Conservation (phyloP, 2,329 filamentous ascomycete genomes). For the Ophiostoma pallidulum region DNA sequence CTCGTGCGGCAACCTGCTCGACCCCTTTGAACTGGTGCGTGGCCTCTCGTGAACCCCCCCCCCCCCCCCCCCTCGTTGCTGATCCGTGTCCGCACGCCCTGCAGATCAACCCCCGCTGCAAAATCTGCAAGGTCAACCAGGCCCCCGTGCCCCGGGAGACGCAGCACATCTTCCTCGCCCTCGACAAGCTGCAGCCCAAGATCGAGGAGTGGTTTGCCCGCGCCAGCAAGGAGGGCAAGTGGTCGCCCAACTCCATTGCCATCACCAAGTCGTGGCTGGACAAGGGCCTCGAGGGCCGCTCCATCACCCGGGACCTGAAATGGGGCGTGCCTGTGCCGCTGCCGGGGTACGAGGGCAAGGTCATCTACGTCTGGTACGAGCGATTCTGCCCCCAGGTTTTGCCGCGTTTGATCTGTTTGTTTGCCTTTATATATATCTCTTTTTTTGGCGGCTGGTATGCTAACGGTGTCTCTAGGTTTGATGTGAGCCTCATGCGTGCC, state of each 20-base stretch:
- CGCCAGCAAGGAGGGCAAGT: conserved; percentile 62
- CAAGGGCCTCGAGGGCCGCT: conserved; percentile 74
- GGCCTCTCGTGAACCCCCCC: background rate
- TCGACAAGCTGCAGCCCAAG: conserved; percentile 72
- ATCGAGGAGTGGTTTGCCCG: conserved; percentile 71
- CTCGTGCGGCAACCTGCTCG: conserved; percentile 61
- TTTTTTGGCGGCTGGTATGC: too few species aligned
- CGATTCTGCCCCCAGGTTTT: too few species aligned
- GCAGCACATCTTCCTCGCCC: conserved; percentile 80
- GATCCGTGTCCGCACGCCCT: too few species aligned
- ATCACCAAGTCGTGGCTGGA: conserved; percentile 77
- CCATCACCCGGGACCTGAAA: conserved; percentile 85
- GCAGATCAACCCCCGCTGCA: conserved; percentile 75
- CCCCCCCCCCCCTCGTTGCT: too few species aligned
- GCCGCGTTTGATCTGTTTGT: too few species aligned
- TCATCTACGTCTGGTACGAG: conserved; percentile 67
- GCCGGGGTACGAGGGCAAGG: conserved; percentile 49
- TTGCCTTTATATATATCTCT: too few species aligned
- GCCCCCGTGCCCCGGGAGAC: conserved; percentile 75
- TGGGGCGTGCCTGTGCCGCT: conserved; percentile 63
- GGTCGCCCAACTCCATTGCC: conserved; percentile 64
- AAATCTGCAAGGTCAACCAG: conserved; percentile 85
- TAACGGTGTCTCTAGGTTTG: conserved; percentile 5
- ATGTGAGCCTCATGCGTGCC: background rate
- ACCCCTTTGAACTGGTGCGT: conserved; percentile 53